phyloP scores from a whole-genome alignment of 495 filamentous ascomycete genomes.

The Apodospora peruviana region DNA sequence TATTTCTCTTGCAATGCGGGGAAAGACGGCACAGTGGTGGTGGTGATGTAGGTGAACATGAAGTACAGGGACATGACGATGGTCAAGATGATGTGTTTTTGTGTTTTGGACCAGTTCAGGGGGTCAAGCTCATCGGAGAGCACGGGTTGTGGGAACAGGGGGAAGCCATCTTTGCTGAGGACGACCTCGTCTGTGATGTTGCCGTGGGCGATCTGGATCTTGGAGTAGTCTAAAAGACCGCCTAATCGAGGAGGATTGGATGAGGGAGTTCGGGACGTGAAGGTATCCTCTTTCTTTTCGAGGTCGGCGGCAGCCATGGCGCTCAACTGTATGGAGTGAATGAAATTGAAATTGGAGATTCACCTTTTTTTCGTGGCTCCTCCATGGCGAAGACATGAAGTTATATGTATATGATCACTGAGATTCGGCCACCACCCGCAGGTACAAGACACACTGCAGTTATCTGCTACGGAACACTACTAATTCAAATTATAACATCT shows the following conservation, averaged over 20 bases:
- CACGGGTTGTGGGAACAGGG: slow-evolving; percentile 14
- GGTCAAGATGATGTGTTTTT: slow-evolving; percentile 47
- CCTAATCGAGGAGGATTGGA: background rate
- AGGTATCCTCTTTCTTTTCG: background rate
- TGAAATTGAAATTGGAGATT: background rate
- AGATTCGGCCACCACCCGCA: background rate
- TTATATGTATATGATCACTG: background rate
- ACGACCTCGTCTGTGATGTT: slow-evolving; percentile 10
- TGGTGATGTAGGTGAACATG: slow-evolving; percentile 61
- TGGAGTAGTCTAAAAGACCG: background rate
- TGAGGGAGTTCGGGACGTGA: too few relatives aligned
- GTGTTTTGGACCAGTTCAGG: slow-evolving; percentile 47
- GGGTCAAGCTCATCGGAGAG: slow-evolving; percentile 49
- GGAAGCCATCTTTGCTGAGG: slow-evolving; percentile 13
- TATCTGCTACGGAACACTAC: background rate
- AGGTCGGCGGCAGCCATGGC: background rate
- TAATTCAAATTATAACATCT: background rate
- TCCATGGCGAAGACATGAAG: background rate
- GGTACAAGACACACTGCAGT: background rate
- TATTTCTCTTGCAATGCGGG: slow-evolving; percentile 45
- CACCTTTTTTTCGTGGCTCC: background rate
- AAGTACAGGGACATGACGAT: slow-evolving; percentile 62
- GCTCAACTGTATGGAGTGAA: background rate
- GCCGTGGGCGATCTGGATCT: slow-evolving; percentile 1
- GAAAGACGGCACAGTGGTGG: slow-evolving; percentile 57